Conservation (phyloP, 2,329 filamentous ascomycete species). For the Dactylellina parvicollis region DNA sequence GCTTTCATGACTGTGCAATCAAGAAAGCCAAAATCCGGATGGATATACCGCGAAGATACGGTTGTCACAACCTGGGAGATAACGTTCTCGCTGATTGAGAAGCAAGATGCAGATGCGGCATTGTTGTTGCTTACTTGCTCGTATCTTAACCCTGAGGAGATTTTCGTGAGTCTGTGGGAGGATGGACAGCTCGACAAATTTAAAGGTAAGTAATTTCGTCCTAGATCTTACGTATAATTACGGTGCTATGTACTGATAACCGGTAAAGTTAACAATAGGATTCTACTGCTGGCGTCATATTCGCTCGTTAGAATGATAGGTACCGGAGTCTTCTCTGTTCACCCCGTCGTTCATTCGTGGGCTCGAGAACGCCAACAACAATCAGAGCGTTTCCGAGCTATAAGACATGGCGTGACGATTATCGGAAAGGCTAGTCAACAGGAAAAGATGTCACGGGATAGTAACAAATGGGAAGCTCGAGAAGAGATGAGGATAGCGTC, state of each 20-base stretch:
- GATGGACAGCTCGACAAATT: background rate
- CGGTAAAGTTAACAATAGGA: slow-evolving; percentile 8
- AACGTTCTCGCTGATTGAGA: no score
- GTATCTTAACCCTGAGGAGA: no score
- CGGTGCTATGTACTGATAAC: slow-evolving; percentile 19
- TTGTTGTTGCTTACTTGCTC: no score
- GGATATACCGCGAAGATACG: slow-evolving; percentile 36
- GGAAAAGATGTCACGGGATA: background rate
- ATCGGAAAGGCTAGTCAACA: background rate
- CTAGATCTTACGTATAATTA: slow-evolving; percentile 12
- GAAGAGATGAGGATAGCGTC: background rate
- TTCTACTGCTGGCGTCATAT: slow-evolving; percentile 30
- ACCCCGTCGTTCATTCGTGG: slow-evolving; percentile 55
- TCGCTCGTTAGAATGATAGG: slow-evolving; percentile 4
- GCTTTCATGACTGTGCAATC: slow-evolving; percentile 35
- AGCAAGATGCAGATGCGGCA: no score
- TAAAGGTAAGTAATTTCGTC: background rate
- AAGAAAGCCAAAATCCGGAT: slow-evolving; percentile 15
- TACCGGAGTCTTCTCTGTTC: slow-evolving; percentile 25
- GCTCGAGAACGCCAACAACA: slow-evolving; percentile 27
- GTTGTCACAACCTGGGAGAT: slow-evolving; percentile 45
- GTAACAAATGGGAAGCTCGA: background rate
- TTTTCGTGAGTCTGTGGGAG: slow-evolving; percentile 49
- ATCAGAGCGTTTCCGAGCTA: background rate
- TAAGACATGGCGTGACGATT: background rate